Evolutionary conservation across 148 eudicot genomes (phyloP), one percentile per base, ranked within the genome.

Genomic region (Chenopodium quinoa): DNA sequence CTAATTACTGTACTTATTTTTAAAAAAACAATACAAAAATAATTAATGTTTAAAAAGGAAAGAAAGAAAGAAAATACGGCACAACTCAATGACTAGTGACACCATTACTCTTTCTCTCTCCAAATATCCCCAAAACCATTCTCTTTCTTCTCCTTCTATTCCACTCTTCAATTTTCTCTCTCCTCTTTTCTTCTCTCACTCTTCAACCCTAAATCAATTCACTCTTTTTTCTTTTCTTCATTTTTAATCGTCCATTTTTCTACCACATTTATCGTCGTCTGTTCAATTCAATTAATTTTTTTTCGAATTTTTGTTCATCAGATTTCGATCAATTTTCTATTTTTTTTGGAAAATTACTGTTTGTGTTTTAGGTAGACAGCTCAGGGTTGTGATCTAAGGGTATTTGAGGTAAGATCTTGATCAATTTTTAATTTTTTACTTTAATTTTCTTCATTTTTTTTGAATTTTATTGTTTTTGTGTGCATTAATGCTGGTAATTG

Each of bases 351-450:
- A 10, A 66, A 78, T 46, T 9, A 78, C 64, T 74, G 62, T 74
- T 74, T 22, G 31, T 3, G 58, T 50, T 73, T 48, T 74, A 78
- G 47, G 44, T 19, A 69, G 25, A 66, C 62, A 78, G 75, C 75
- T 79, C 67, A 29, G 52, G 7, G 46, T 27, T 81, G 71, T 81
- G 83, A 81, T 81, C 83, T 68, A 32, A 66, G 52, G 40, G 23
- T 20, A 13, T 75, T 32, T 75, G 56, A 66, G 79, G 83, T 75
- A 56, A 81, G 79, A 75, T 81, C 79, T 76, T 75, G 79, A 68
- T 67, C 74, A 14, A 3, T 58, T 58, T 16, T 63, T 66, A 0
- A 20, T 78, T 31, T 64, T 6, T 64, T 9, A 58, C 32, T 79
- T 10, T 7, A 29, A 31, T 80, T 63, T 48, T 29, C 37, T 40